Conservation (phyloP, 1,139 yeast genomes). For the Zygosaccharomyces sapae region DNA sequence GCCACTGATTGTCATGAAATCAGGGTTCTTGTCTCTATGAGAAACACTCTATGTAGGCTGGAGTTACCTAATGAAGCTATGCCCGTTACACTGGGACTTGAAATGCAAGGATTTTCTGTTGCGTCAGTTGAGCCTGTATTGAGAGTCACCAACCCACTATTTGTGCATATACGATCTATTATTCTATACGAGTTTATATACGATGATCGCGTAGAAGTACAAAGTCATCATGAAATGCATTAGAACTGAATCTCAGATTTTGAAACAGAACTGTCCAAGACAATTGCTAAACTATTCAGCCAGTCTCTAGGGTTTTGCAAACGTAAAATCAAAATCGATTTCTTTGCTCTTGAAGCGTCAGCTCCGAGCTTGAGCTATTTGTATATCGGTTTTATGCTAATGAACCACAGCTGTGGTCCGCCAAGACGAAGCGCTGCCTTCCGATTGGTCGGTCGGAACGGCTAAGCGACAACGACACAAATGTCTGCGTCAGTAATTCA, state of each 20-base stretch:
- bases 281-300: too few relatives aligned
- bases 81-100: neutral
- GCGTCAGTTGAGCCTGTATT: neutral
- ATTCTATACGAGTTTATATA: too few relatives aligned
- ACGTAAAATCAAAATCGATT: too few relatives aligned
- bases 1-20: neutral
- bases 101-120: neutral
- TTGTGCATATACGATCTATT: too few relatives aligned
- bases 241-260: too few relatives aligned
- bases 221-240: too few relatives aligned
- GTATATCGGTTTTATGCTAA: neutral
- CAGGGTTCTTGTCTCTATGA: neutral
- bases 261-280: too few relatives aligned
- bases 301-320: too few relatives aligned
- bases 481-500: constrained; percentile 10
- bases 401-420: neutral
- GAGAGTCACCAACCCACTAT: too few relatives aligned
- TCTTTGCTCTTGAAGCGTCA: too few relatives aligned
- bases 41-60: neutral
- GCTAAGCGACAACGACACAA: constrained; percentile 7
- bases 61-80: constrained; percentile 2
- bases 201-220: too few relatives aligned
- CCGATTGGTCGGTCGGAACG: neutral
- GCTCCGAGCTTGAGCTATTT: too few relatives aligned
- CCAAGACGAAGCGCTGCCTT: neutral